phyloP scores from a whole-genome alignment of 2,329 filamentous ascomycete genomes.

The Clarireedia paspali region DNA sequence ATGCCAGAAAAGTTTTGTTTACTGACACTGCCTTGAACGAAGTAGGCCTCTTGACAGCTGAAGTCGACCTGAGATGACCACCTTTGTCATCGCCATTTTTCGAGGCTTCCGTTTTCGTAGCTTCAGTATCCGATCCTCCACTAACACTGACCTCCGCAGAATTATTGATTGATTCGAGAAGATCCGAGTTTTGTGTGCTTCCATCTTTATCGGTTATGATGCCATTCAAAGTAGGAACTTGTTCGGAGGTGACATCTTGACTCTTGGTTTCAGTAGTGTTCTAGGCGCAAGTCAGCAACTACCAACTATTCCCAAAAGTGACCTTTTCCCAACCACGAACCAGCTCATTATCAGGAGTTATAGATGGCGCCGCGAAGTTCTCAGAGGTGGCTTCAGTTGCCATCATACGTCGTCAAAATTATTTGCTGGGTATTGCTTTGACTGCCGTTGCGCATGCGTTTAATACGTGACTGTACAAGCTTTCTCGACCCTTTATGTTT shows the following conservation, averaged over 20 bases:
- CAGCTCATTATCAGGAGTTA: conserved; percentile 27
- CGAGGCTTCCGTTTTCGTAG: conserved; percentile 48
- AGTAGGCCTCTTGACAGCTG: conserved; percentile 58
- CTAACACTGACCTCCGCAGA: conserved; percentile 63
- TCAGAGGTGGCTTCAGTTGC: conserved; percentile 52
- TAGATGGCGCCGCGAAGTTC: conserved; percentile 33
- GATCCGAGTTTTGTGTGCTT: conserved; percentile 45
- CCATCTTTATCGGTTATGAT: conserved; percentile 39
- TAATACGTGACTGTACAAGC: conserved; percentile 11
- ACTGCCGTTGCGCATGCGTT: conserved; percentile 25
- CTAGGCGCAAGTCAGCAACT: conserved; percentile 24
- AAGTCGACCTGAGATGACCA: conserved; percentile 49
- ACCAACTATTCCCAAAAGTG: background rate
- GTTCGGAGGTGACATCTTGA: conserved; percentile 38
- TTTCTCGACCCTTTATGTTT: conserved; percentile 4
- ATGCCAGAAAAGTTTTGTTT: conserved; percentile 75
- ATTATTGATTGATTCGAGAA: conserved; percentile 50
- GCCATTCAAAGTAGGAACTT: conserved; percentile 38
- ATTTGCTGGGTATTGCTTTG: background rate
- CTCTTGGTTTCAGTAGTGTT: conserved; percentile 40
- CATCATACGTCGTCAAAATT: conserved; percentile 50
- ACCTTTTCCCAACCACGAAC: conserved; percentile 15
- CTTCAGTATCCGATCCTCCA: conserved; percentile 71
- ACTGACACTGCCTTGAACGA: conserved; percentile 82
- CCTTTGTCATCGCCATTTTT: conserved; percentile 50